phyloP scores from a whole-genome alignment of 192 early-diverging fungal genomes.

The Lobosporangium transversale region DNA sequence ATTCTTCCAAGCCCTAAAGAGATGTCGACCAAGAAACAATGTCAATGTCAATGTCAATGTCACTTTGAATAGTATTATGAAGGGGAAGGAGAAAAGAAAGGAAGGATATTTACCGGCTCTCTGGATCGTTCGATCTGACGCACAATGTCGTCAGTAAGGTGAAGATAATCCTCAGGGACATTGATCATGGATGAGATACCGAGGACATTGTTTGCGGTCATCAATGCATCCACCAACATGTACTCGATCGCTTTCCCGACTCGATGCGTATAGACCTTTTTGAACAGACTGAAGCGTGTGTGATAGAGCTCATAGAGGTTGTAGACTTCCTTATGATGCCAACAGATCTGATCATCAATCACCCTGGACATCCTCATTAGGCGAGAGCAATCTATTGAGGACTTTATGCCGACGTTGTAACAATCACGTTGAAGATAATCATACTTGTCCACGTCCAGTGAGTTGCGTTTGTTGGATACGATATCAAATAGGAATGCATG shows the following conservation, averaged over 20 bases:
- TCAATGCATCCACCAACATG: slow-evolving; percentile 90
- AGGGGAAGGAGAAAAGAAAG: too few species aligned
- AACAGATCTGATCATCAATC: slow-evolving; percentile 90
- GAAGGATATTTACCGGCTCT: slow-evolving; percentile 50
- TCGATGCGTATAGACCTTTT: slow-evolving; percentile 89
- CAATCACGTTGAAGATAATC: slow-evolving; percentile 83
- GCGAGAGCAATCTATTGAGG: slow-evolving; percentile 59
- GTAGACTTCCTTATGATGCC: slow-evolving; percentile 88
- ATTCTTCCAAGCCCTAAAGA: slow-evolving; percentile 61
- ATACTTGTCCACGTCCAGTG: slow-evolving; percentile 96
- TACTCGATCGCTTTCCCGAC: slow-evolving; percentile 84
- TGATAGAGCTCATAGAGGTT: slow-evolving; percentile 90
- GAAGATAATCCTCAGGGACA: slow-evolving; percentile 71
- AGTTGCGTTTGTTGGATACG: slow-evolving; percentile 94
- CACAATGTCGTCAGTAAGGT: slow-evolving; percentile 87
- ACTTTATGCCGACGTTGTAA: slow-evolving; percentile 77
- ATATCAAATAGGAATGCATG: slow-evolving; percentile 92
- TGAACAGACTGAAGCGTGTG: slow-evolving; percentile 81
- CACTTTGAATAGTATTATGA: too few species aligned
- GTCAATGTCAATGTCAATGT: too few species aligned
- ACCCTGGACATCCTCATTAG: slow-evolving; percentile 87
- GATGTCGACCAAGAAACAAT: too few species aligned
- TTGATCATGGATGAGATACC: slow-evolving; percentile 70
- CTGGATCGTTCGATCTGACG: slow-evolving; percentile 73
- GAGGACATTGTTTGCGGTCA: slow-evolving; percentile 81